Percentiles rank a stretch among this genome's conserved stretches.
Evolutionary conservation across 768 basidiomycete genomes (phyloP).

Genomic region (Rhodotorula kratochvilovae): DNA sequence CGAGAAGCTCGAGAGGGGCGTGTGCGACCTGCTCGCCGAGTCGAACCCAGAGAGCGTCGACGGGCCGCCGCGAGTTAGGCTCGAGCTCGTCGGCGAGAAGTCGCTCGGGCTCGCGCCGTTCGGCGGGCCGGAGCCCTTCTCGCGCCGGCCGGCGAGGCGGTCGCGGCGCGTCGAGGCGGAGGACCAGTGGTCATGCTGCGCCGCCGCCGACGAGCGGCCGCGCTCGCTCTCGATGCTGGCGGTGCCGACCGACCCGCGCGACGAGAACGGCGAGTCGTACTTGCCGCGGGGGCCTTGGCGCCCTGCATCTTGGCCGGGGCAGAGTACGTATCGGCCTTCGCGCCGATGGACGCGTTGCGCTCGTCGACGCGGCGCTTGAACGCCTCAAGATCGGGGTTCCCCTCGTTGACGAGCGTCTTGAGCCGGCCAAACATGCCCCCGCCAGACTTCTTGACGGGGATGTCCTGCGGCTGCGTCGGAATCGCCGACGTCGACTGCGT

Average conservation of each 20-base stretch:
- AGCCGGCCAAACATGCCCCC: slow-evolving; percentile 37
- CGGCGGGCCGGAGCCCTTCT: background rate
- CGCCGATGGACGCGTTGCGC: slow-evolving; percentile 36
- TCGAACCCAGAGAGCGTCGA: slow-evolving; percentile 20
- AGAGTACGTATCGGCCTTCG: slow-evolving; percentile 16
- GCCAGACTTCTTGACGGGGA: slow-evolving; percentile 1
- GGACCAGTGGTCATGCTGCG: slow-evolving; percentile 37
- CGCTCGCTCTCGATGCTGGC: slow-evolving; percentile 28
- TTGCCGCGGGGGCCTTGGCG: slow-evolving; percentile 6
- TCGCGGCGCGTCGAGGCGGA: slow-evolving; percentile 35
- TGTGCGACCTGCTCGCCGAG: slow-evolving; percentile 14
- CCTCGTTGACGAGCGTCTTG: slow-evolving; percentile 41
- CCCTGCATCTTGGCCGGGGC: slow-evolving; percentile 44
- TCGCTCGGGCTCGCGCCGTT: background rate
- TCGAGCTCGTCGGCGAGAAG: slow-evolving; percentile 31
- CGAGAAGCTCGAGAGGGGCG: slow-evolving; percentile 31
- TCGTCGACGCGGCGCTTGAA: slow-evolving; percentile 40
- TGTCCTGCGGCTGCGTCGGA: slow-evolving; percentile 6
- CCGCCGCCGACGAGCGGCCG: background rate
- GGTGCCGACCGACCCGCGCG: slow-evolving; percentile 34
- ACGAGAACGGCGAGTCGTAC: slow-evolving; percentile 32
- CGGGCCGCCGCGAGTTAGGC: slow-evolving; percentile 17
- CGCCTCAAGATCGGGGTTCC: slow-evolving; percentile 43
- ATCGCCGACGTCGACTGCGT: slow-evolving; percentile 32
- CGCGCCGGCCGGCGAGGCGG: slow-evolving; percentile 31